Percentiles rank a stretch among this genome's conserved stretches.
These are phyloP conservation scores for Talaromyces sp. DNA, from an alignment of 2,329 filamentous ascomycete species.

Conservation along the genomic window DNA sequence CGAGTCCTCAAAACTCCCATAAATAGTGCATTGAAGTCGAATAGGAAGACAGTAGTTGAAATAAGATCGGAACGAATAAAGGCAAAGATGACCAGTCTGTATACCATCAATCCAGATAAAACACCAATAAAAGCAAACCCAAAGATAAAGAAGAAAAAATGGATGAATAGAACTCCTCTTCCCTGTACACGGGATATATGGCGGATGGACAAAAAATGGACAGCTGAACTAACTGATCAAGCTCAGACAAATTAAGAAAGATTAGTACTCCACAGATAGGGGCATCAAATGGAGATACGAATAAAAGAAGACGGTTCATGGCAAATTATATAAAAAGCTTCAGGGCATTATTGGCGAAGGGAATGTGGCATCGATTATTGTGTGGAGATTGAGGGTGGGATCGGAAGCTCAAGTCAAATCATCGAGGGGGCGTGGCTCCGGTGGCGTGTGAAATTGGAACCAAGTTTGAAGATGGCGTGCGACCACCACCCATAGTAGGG, in stretches of 20 bases:
- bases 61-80: not conserved
- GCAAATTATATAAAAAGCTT: not conserved
- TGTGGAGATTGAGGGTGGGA: not conserved
- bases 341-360: not conserved
- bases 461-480: conserved; percentile 33
- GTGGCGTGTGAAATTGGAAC: conserved; percentile 36
- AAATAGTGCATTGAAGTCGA: conserved; percentile 13
- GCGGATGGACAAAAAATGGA: conserved; percentile 14
- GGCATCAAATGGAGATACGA: not conserved
- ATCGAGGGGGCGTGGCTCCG: conserved; percentile 39
- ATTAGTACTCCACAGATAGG: not conserved
- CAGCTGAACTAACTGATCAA: not conserved
- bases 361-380: not conserved
- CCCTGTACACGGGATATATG: conserved; percentile 29
- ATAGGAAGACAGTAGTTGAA: conserved; percentile 2
- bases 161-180: conserved; percentile 16
- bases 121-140: conserved; percentile 16
- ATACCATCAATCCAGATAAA: conserved; percentile 15
- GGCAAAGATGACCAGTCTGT: conserved; percentile 27
- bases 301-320: not conserved
- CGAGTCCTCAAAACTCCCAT: conserved; percentile 24
- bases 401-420: conserved; percentile 5
- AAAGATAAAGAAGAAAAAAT: conserved; percentile 8
- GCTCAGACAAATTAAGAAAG: not conserved
- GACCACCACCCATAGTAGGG: conserved; percentile 34